Percentiles rank a stretch among this genome's conserved stretches.
These are phyloP conservation scores for Chaetomium fimeti DNA, from an alignment of 495 filamentous ascomycete species.

Conservation along the genomic window DNA sequence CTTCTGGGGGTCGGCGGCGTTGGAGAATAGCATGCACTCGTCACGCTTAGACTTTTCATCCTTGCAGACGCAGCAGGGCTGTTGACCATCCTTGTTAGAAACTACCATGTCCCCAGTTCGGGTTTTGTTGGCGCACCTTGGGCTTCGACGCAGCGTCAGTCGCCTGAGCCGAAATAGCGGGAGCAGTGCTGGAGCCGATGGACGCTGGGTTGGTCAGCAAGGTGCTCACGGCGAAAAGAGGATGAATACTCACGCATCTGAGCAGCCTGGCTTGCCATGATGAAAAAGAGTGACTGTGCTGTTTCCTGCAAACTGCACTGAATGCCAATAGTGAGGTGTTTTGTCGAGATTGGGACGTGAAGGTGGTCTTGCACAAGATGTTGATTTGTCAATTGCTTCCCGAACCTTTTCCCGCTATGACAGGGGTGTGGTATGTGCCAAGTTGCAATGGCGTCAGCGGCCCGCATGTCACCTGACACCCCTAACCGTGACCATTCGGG, in stretches of 20 bases:
- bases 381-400: slow-evolving; percentile 35
- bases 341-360: not conserved
- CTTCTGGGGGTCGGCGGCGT: slow-evolving; percentile 66
- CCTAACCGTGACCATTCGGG: slow-evolving; percentile 21
- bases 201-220: slow-evolving; percentile 28
- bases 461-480: slow-evolving; percentile 29
- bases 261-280: slow-evolving; percentile 38
- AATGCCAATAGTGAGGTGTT: not conserved
- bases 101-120: not conserved
- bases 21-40: slow-evolving; percentile 98
- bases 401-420: slow-evolving; percentile 16
- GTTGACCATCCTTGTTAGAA: slow-evolving; percentile 12
- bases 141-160: slow-evolving; percentile 41
- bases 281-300: slow-evolving; percentile 12
- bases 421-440: slow-evolving; percentile 22
- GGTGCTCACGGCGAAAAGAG: not conserved
- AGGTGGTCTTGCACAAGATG: slow-evolving; percentile 8
- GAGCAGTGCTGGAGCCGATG: slow-evolving; percentile 30
- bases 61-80: slow-evolving; percentile 98
- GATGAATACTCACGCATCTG: slow-evolving; percentile 36
- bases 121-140: slow-evolving; percentile 39
- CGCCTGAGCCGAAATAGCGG: slow-evolving; percentile 24
- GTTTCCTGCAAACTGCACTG: not conserved
- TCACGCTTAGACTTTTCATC: slow-evolving; percentile 88
- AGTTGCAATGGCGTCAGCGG: slow-evolving; percentile 28